A percentile compares a stretch with the other conserved stretches of the same genome.
These are phyloP conservation scores for Turritis glabra DNA, from an alignment of 345 rosid genomes.

Conservation along the genomic window DNA sequence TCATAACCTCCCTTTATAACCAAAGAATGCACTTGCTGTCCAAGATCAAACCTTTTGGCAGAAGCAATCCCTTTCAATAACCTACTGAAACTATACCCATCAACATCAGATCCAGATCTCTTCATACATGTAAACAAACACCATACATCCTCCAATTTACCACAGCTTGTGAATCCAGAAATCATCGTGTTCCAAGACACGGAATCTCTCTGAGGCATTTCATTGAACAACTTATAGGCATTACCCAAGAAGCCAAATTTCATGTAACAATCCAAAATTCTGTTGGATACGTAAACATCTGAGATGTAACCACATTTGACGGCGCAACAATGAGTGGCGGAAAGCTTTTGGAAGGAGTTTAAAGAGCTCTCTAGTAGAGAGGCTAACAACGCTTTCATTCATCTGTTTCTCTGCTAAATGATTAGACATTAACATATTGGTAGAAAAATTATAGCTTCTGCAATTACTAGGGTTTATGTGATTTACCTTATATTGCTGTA, in stretches of 20 bases:
- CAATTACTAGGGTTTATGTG: not conserved
- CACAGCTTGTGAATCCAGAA: constrained; percentile 56
- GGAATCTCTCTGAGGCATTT: constrained; percentile 54
- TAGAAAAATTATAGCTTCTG: not conserved
- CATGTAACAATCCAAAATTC: constrained; percentile 41
- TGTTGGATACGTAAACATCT: constrained; percentile 55
- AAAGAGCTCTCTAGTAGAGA: constrained; percentile 37
- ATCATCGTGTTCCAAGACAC: constrained; percentile 82
- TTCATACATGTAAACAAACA: constrained; percentile 47
- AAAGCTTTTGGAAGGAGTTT: constrained; percentile 42
- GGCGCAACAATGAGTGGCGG: constrained; percentile 46
- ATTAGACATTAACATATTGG: not conserved
- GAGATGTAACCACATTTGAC: constrained; percentile 48
- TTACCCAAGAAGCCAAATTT: constrained; percentile 32
- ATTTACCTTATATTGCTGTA: not conserved
- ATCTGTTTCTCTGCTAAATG: constrained; percentile 22
- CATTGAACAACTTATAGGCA: constrained; percentile 62
- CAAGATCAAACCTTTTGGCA: constrained; percentile 46
- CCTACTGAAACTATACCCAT: constrained; percentile 64
- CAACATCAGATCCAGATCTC: constrained; percentile 40
- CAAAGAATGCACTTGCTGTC: constrained; percentile 59
- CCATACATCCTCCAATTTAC: constrained; percentile 47
- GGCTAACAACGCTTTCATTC: constrained; percentile 38
- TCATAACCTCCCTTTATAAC: constrained; percentile 49
- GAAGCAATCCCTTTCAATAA: constrained; percentile 63